phyloP scores from a whole-genome alignment of 164 flowering plant genomes.

The Tetracentron sinense region DNA sequence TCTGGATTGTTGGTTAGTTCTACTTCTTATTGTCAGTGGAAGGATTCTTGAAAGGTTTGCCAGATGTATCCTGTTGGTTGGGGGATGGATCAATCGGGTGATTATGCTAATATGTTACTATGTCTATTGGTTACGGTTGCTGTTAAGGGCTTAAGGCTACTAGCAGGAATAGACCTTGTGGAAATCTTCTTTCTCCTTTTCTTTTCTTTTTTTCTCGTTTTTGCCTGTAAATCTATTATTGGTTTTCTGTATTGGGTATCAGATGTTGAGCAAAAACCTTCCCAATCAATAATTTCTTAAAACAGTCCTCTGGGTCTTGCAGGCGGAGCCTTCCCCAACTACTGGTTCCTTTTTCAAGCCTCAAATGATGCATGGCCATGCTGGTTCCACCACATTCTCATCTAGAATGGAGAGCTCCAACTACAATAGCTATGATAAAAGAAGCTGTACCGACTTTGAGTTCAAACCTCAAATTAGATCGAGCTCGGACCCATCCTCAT shows the following conservation, averaged over 20 bases:
- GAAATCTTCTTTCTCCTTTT: not conserved
- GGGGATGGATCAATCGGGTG: not conserved
- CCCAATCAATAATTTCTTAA: not conserved
- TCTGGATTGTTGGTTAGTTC: not conserved
- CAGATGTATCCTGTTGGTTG: not conserved
- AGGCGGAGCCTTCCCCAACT: conserved; percentile 89
- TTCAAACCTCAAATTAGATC: conserved; percentile 47
- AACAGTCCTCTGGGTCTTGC: conserved; percentile 21
- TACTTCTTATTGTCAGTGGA: conserved; percentile 6
- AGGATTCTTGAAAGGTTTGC: conserved; percentile 2
- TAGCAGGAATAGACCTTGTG: not conserved
- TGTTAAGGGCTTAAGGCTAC: not conserved
- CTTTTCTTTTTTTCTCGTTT: not conserved
- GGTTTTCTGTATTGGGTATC: not conserved
- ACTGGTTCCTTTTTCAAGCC: conserved; percentile 66
- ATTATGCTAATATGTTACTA: not conserved
- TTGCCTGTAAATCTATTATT: not conserved
- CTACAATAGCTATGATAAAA: conserved; percentile 30
- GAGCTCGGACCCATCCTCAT: conserved; percentile 26
- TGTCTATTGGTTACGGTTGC: not conserved
- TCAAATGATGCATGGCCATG: conserved; percentile 32
- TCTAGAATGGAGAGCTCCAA: conserved; percentile 27
- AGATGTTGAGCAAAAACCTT: not conserved
- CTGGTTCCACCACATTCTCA: conserved; percentile 23
- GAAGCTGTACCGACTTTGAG: conserved; percentile 55